Base-by-base conservation (phyloP, 2,329 filamentous ascomycete species). In the Lecanoromycetidae sp. region DNA sequence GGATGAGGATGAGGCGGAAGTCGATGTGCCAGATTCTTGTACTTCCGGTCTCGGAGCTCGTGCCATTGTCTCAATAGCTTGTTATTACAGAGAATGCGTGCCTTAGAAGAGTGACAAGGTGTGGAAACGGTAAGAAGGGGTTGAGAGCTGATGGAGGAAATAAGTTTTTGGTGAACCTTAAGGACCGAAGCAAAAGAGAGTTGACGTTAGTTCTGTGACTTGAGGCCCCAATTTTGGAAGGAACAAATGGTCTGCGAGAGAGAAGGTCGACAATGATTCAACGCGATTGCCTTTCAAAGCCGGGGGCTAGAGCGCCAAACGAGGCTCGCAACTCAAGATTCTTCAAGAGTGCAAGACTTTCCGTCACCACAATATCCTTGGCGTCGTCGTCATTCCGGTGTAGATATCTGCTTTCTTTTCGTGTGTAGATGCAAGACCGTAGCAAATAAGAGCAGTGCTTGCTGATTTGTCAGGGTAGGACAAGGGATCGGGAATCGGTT, bases 1-100 rank as follows among this genome's bases (percentile, higher is more conserved):
- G 20, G 66, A 66, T 2, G 62, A 62, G 10, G 67, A 70, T 22
- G 67, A 67, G 53, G 66, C 65, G 38, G 66, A 54, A 30, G 37
- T 48, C 9, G 49, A 36, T 15, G 41, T 44, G 49, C 42, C 47
- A 29, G 36, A 20, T 23, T 53, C 49, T 32, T 44, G 37, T 19
- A 33, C 33, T 10, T 47, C 42, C 15, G 35, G 38, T 29, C n/a
- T n/a, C n/a, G 32, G 27, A 42, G 48, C 32, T 22, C 45, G 48
- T 43, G 39, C 40, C 51, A 53, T 53, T 2, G 23, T 47, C 13
- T n/a, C 15, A n/a, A 17, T 6, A 33, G 10, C 22, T 17, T 22
- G n/a, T 4, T 12, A 37, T 12, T 36, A 10, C 23, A 25, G 20
- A 26, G 13, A 35, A 20, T 29, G 32, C 8, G 36, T 13, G 9